Base-by-base conservation (phyloP, 441 rosid species). In the Rhodomyrtus psidioides region DNA sequence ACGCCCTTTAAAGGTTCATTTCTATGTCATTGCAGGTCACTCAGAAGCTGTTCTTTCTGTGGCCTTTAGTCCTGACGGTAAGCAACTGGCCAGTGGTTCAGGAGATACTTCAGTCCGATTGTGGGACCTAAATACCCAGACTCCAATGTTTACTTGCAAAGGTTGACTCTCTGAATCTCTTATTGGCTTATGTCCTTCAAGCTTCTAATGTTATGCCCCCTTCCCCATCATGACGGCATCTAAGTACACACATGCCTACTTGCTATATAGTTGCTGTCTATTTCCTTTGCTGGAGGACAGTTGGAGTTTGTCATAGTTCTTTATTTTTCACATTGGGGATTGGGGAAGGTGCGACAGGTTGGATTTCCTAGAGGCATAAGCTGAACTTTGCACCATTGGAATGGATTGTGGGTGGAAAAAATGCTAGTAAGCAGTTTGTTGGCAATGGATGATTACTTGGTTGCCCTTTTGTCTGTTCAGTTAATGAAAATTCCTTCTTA, bases 41-140 rank as follows among this genome's bases (percentile, higher is more conserved):
- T 86, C 94, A 6, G 99, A 96, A 91, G 98, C 99, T 86, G 98
- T 96, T 74, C 99, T 96, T 87, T 94, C 98, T 81, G 98, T 98
- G 86, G 94, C 98, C 44, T 96, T 96, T 88, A 95, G 98, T 91
- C 99, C 99, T 56, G 98, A 98, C 53, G 98, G 99, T 83, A 90
- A 92, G 83, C 98, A 92, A 28, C 90, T 98, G 92, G 99, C 98
- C 10, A 98, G 99, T 93, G 98, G 99, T 84, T 98, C 98, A 6
- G 99, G 99, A 84, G 99, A 98, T 89, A 94, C 99, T 75, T 96
- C 99, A 81, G 98, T 98, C 88, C 93, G 99, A 83, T 89, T 98
- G 58, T 96, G 98, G 98, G 99, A 98, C 92, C 96, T 96, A 65
- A 93, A 88, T 84, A 98, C 98, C 44, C 98, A 98, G 91, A 95